These are phyloP conservation scores for Ophiobolus disseminans DNA, from an alignment of 2,329 filamentous ascomycete species.

Conservation along the genomic window DNA sequence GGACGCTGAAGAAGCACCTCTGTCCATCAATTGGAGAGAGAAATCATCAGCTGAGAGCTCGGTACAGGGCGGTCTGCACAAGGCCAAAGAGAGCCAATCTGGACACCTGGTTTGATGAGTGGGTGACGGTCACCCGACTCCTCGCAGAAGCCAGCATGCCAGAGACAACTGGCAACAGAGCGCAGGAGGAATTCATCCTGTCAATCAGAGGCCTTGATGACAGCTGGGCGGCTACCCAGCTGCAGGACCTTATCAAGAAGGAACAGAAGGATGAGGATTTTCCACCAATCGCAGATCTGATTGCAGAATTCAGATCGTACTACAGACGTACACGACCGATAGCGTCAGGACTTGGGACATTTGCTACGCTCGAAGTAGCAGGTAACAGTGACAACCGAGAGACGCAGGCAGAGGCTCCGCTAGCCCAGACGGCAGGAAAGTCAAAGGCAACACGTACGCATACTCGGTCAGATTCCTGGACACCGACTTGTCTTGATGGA, in stretches of 20 bases:
- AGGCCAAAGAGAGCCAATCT: not conserved
- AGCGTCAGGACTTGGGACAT: not conserved
- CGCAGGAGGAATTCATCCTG: not conserved
- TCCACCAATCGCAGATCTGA: not conserved
- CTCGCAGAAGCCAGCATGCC: not conserved
- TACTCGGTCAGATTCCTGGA: not conserved
- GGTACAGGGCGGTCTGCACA: not conserved
- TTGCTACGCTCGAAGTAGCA: constrained; percentile 1
- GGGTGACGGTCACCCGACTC: not conserved
- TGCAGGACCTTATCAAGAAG: constrained; percentile 4
- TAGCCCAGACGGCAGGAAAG: not conserved
- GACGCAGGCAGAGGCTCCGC: too few relatives aligned
- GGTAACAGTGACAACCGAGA: not conserved
- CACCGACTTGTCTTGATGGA: not conserved
- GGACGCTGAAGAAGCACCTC: constrained; percentile 2
- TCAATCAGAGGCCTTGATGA: constrained; percentile 2
- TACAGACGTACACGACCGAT: not conserved
- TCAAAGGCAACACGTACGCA: not conserved
- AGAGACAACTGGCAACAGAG: not conserved
- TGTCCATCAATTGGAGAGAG: not conserved
- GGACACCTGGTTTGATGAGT: not conserved
- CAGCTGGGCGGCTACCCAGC: constrained; percentile 4
- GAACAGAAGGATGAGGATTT: not conserved
- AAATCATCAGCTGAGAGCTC: not conserved
- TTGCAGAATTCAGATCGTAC: not conserved